phyloP scores from a whole-genome alignment of 768 basidiomycete species.

The Cystoderma amianthinum region DNA sequence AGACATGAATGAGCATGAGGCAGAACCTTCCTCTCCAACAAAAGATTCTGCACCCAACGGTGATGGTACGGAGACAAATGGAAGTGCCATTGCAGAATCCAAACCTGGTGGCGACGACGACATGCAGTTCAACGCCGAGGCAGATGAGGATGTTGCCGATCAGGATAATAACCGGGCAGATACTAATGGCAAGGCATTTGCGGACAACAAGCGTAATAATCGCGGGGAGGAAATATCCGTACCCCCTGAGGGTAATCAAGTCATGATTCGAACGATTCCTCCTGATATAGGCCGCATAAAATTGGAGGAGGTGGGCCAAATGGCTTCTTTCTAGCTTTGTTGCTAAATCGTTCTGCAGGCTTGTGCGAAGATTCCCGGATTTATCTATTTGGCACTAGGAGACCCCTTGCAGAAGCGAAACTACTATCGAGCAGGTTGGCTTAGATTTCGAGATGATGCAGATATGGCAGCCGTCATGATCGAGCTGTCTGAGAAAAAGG shows the following conservation, averaged over 20 bases:
- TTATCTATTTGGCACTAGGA: conserved; percentile 82
- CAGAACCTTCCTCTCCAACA: conserved; percentile 38
- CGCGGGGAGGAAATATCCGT: conserved; percentile 71
- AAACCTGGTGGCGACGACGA: conserved; percentile 62
- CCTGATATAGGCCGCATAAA: conserved; percentile 87
- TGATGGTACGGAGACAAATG: conserved; percentile 33
- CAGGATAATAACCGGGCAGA: conserved; percentile 49
- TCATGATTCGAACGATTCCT: conserved; percentile 93
- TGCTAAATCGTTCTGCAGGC: no score
- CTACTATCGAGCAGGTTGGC: conserved; percentile 93
- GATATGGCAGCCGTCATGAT: conserved; percentile 71
- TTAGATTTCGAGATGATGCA: conserved; percentile 78
- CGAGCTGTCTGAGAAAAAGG: conserved; percentile 83
- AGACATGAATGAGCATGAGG: conserved; percentile 56
- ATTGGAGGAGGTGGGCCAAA: conserved; percentile 92
- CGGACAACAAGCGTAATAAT: conserved; percentile 40
- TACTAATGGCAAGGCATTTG: conserved; percentile 45
- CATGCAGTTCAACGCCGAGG: conserved; percentile 67
- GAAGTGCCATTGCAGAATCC: conserved; percentile 32
- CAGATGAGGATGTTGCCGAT: conserved; percentile 64
- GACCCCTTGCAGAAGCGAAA: conserved; percentile 91
- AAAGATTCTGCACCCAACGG: conserved; percentile 48
- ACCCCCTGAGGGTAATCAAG: conserved; percentile 76
- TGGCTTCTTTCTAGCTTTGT: no score
- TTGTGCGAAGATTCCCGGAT: conserved; percentile 72